Base-by-base conservation (phyloP, 2,329 filamentous ascomycete species). In the Capronia epimyces region DNA sequence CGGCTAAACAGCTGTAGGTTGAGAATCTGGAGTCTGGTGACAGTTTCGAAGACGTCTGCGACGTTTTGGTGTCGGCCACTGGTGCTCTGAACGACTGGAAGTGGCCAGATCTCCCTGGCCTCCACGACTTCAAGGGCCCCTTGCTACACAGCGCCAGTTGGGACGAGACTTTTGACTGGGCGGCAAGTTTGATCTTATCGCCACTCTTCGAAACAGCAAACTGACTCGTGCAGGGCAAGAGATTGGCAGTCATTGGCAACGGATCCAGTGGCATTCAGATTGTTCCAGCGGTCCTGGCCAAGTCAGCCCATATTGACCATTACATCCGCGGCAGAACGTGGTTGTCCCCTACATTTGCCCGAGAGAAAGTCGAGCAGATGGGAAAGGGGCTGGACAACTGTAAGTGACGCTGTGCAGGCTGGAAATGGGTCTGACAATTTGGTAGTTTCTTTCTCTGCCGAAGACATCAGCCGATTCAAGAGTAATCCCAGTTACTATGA, bases 181-280 rank as follows among this genome's bases (percentile, higher is more conserved):
- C 39, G 20, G 39, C 25, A 42, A 22, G 39, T 25, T 16, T n/a
- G n/a, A n/a, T n/a, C n/a, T n/a, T n/a, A n/a, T n/a, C n/a, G n/a
- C n/a, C n/a, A n/a, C n/a, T n/a, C n/a, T n/a, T n/a, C n/a, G n/a
- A n/a, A n/a, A n/a, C n/a, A n/a, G n/a, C n/a, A n/a, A n/a, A n/a
- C n/a, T n/a, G n/a, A n/a, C n/a, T 25, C 22, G 21, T 25, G 21
- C 20, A 42, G 39, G 39, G n/a, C 13, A 59, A 70, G 20, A 49
- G 61, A 8, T 67, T 76, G 5, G 72, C 71, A 3, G 60, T 75
- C 8, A 69, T 74, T 34, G 72, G 72, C 1, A 71, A 68, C 2
- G 70, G 72, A 1, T 69, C 3, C 67, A 71, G 7, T 5, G 69
- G 66, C 0, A 71, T 75, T n/a, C 72, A 74, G 52, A 70, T 69